Percentiles rank a stretch among this genome's conserved stretches.
Conservation (phyloP, 768 basidiomycete species). For the Amanita polypyramis region DNA sequence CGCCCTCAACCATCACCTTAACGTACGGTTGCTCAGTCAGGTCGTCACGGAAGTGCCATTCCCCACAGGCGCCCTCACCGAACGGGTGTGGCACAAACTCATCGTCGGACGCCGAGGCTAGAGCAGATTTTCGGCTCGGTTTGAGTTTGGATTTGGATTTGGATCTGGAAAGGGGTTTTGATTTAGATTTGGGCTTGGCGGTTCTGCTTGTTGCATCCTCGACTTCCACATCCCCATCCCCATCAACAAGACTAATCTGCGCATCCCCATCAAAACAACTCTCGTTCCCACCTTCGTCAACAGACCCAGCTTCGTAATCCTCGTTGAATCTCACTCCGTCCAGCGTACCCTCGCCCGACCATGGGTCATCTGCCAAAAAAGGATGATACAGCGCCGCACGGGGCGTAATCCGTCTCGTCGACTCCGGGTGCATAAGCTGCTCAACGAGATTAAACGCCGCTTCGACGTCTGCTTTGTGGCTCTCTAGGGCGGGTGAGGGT, state of each 20-base stretch:
- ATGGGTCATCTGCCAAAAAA: constrained; percentile 38
- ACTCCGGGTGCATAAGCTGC: constrained; percentile 64
- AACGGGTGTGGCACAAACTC: constrained; percentile 59
- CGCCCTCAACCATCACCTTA: constrained; percentile 27
- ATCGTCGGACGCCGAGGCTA: constrained; percentile 49
- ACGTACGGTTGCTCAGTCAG: constrained; percentile 47
- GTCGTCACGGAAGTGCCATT: constrained; percentile 48
- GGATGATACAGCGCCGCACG: constrained; percentile 66
- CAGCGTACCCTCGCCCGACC: constrained; percentile 4
- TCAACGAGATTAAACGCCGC: constrained; percentile 69
- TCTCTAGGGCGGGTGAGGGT: constrained; percentile 16
- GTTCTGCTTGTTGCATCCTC: neutral
- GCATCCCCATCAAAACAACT: neutral
- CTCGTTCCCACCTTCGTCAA: neutral
- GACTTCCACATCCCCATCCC: neutral
- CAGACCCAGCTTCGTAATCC: constrained; percentile 11
- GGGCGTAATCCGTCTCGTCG: constrained; percentile 69
- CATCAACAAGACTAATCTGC: neutral
- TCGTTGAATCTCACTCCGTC: constrained; percentile 16
- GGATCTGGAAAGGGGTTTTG: too few species aligned
- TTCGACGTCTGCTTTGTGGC: constrained; percentile 47
- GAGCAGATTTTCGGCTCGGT: too few species aligned
- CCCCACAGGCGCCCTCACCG: constrained; percentile 56
- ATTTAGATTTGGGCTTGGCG: too few species aligned
- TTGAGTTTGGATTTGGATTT: too few species aligned